A percentile compares a stretch with the other conserved stretches of the same genome.
Conservation (phyloP, 768 basidiomycete genomes). For the Phlegmacium glaucopus region DNA sequence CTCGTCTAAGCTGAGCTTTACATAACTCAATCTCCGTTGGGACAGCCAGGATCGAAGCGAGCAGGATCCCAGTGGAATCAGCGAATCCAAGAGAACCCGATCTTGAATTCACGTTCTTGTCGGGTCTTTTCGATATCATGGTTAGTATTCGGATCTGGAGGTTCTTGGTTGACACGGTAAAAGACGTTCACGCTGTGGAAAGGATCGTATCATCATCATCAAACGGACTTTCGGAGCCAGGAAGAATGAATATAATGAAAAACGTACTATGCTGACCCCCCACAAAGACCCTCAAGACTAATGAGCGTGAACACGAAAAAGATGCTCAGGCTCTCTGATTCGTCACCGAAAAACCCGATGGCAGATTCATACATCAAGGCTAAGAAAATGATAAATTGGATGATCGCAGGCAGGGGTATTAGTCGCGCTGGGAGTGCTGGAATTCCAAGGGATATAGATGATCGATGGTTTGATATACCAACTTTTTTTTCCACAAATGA, state of each 20-base stretch:
- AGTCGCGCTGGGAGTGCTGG: conserved; percentile 70
- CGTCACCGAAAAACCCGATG: conserved; percentile 51
- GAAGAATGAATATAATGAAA: conserved; percentile 11
- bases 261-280: conserved; percentile 87
- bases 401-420: conserved; percentile 71
- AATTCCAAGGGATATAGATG: conserved; percentile 81
- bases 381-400: conserved; percentile 67
- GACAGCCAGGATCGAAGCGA: conserved; percentile 63
- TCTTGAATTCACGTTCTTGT: conserved; percentile 86
- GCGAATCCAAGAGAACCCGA: conserved; percentile 87
- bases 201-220: not conserved
- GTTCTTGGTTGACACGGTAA: conserved; percentile 78
- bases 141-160: conserved; percentile 40
- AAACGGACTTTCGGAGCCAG: too few species aligned
- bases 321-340: conserved; percentile 44
- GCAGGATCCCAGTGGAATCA: conserved; percentile 71
- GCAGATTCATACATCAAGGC: conserved; percentile 65
- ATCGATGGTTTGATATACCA: conserved; percentile 90
- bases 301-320: conserved; percentile 72
- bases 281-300: conserved; percentile 87
- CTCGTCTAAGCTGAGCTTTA: conserved; percentile 63
- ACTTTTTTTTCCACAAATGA: conserved; percentile 41
- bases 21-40: conserved; percentile 80
- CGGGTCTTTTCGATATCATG: conserved; percentile 55
- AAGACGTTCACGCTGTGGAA: conserved; percentile 80